phyloP scores from a whole-genome alignment of 345 rosid species.

The Populus davidiana region DNA sequence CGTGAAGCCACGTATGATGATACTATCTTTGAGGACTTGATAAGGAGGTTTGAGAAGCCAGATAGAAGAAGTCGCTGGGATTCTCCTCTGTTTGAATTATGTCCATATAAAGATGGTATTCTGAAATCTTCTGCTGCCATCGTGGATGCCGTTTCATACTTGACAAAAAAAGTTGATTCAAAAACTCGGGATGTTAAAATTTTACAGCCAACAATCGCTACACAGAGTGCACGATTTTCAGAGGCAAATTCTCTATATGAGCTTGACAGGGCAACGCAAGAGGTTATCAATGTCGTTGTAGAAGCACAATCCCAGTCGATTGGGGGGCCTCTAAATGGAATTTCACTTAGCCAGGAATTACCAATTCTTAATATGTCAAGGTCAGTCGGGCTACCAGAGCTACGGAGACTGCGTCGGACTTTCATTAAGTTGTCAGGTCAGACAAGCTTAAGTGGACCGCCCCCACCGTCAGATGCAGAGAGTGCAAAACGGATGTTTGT shows the following conservation, averaged over 20 bases:
- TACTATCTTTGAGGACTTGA: constrained; percentile 69
- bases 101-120: constrained; percentile 53
- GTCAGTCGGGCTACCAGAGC: constrained; percentile 81
- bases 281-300: constrained; percentile 61
- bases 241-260: constrained; percentile 85
- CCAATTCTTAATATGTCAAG: constrained; percentile 59
- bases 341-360: constrained; percentile 55
- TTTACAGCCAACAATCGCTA: constrained; percentile 93
- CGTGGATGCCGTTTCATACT: constrained; percentile 66
- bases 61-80: constrained; percentile 96
- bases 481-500: constrained; percentile 90
- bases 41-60: constrained; percentile 84
- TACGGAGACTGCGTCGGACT: constrained; percentile 75
- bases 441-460: constrained; percentile 81
- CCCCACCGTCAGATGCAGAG: constrained; percentile 80
- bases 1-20: constrained; percentile 62
- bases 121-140: constrained; percentile 61
- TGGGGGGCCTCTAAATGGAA: constrained; percentile 64
- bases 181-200: constrained; percentile 69
- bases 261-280: constrained; percentile 86
- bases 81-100: constrained; percentile 81
- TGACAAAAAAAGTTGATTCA: constrained; percentile 71
- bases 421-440: constrained; percentile 85
- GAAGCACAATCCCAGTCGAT: constrained; percentile 73
- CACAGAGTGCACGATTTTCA: constrained; percentile 60